Evolutionary conservation across 306 rosid genomes (phyloP), one percentile per base, ranked within the genome.

Genomic region (Vicia faba): DNA sequence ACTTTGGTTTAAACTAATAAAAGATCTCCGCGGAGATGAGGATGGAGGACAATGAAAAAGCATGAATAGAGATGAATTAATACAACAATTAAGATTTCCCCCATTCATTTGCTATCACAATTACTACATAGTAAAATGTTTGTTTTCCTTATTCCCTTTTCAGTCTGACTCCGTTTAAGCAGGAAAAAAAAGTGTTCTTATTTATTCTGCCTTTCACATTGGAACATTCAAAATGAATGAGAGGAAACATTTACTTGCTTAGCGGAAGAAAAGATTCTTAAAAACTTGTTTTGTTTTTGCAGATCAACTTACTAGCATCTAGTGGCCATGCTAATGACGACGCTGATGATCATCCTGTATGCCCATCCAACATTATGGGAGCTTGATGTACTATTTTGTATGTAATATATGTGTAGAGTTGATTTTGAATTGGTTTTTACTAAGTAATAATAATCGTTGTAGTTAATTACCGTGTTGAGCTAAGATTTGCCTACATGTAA

Each of bases 271-370:
- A 2, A 29, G 54, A 33, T 62, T 68, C 46, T 43, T 68, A 10
- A 56, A 43, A 15, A 8, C 11, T 53, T 40, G 28, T 38, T 67
- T 73, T 58, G 39, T 53, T 12, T 51, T 46, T 72, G 79, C 78
- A 90, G 96, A 74, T 90, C 57, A 90, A 87, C 65, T 53, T 90
- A 81, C 79, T 90, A 49, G 82, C 91, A 31, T 82, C 92, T 12
- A 74, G 68, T 72, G 79, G 69, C 66, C 38, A 72, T 69, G 75
- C 45, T 67, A 77, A 74, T 61, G 89, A 83, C 51, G 82, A 78
- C 59, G 62, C 67, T 20, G 75, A 71, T 40, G 36, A 61, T 38
- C 63, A 18, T 66, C 74, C 53, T 13, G 68, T 75, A 38, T 81
- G 84, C 46, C 75, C 82, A 23, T 82, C 75, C 73, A 82, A 74